Evolutionary conservation across 129 eudicot genomes (phyloP).

Genomic region (Artemisia argyi): DNA sequence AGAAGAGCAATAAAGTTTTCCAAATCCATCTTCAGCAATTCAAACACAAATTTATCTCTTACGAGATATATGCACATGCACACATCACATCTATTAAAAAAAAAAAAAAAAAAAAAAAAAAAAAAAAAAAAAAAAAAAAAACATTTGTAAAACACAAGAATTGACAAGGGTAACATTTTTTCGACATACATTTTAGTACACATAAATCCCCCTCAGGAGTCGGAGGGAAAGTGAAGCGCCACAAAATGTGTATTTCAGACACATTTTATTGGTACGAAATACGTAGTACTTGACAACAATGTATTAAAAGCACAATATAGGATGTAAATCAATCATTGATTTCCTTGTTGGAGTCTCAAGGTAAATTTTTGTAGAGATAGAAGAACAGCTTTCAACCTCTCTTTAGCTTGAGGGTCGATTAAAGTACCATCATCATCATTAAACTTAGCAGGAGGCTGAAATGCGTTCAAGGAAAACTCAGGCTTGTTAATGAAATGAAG

Average conservation of each 20-base stretch:
- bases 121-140: too few relatives aligned
- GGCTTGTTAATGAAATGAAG: slow-evolving; percentile 83
- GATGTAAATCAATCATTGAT: background rate
- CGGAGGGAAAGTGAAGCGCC: background rate
- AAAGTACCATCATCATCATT: slow-evolving; percentile 42
- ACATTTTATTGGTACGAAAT: background rate
- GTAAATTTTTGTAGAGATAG: slow-evolving; percentile 48
- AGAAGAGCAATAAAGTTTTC: background rate
- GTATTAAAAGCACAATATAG: background rate
- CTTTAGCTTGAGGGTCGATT: slow-evolving; percentile 46
- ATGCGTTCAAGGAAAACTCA: slow-evolving; percentile 52
- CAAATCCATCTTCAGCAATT: background rate
- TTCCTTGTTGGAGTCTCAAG: slow-evolving; percentile 40
- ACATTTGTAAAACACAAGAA: background rate
- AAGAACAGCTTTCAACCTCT: slow-evolving; percentile 48
- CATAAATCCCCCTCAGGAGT: background rate
- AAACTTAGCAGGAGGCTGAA: slow-evolving; percentile 38
- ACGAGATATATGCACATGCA: background rate
- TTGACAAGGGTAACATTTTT: background rate
- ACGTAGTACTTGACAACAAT: background rate
- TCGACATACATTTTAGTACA: background rate
- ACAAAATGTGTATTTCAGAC: background rate
- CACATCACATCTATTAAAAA: too few relatives aligned
- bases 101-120: too few relatives aligned
- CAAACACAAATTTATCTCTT: background rate